Evolutionary conservation across 192 early-diverging fungal species (phyloP).

Genomic region (Oehlia diaphana): DNA sequence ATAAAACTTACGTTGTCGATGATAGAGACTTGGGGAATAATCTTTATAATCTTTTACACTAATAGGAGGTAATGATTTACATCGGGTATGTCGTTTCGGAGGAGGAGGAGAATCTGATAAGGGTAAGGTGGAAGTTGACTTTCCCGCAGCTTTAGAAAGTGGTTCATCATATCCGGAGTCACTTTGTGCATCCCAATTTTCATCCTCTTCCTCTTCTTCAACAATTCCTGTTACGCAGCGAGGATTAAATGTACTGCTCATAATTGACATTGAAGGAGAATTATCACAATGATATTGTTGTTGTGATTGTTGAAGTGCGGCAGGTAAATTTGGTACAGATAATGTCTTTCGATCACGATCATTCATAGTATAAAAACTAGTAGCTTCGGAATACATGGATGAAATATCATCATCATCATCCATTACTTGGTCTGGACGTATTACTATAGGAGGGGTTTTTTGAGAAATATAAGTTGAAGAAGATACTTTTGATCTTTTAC

Average conservation of each 20-base stretch:
- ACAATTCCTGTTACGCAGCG: not conserved
- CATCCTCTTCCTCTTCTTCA: constrained; percentile 38
- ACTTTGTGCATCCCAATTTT: constrained; percentile 38
- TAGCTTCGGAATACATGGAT: constrained; percentile 5
- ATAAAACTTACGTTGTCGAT: constrained; percentile 14
- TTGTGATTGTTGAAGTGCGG: too few relatives aligned
- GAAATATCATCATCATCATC: constrained; percentile 15
- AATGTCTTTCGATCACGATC: not conserved
- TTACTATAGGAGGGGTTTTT: not conserved
- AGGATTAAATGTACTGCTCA: not conserved
- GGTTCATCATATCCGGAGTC: constrained; percentile 24
- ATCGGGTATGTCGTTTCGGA: constrained; percentile 24
- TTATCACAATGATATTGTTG: not conserved
- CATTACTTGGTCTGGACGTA: not conserved
- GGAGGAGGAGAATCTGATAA: constrained; percentile 22
- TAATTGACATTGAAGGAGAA: not conserved
- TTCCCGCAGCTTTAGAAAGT: constrained; percentile 22
- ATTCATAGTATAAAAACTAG: not conserved
- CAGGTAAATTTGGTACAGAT: constrained; percentile 6
- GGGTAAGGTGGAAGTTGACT: constrained; percentile 21
- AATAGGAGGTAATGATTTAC: constrained; percentile 6
- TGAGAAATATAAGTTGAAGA: not conserved
- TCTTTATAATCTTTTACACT: not conserved
- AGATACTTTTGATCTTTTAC: not conserved
- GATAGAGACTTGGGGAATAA: not conserved